Base-by-base conservation (phyloP, 441 rosid species). In the Adansonia gregorii region DNA sequence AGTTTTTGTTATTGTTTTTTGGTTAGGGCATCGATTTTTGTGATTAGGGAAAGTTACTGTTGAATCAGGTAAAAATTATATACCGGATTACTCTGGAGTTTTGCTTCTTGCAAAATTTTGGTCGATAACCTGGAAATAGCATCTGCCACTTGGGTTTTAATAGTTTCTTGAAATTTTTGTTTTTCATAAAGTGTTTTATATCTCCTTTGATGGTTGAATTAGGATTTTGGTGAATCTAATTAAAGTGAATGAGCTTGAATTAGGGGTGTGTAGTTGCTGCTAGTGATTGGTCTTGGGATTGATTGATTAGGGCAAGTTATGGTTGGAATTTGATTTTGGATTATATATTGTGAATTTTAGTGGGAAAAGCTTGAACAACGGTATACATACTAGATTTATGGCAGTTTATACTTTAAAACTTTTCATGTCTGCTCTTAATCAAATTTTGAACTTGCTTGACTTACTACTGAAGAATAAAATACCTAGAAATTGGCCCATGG, bases 241-340 rank as follows among this genome's bases (percentile, higher is more conserved):
- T 59, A 20, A 20, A 59, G 31, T 20, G 64, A 46, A 68, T 61
- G 51, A 51, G 35, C 24, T 72, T 55, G 24, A 80, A 67, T 72
- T 78, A 43, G 72, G 54, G 74, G 48, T 22, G 5, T 22, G 41
- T 22, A 22, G 17, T 22, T 31, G 12, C 0, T 22, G 55, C 73
- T 6, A 20, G 17, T 55, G 48, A 15, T 56, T 71, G 72, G 4
- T 31, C 2, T 27, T 27, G 35, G 35, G 35, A 56, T 8, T 31
- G 63, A 4, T 52, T 31, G 10, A 72, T 65, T 20, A 24, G 61
- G 7, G 43, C 68, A 51, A 56, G 2, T 48, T 76, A 73, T 56
- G 48, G 27, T 67, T 67, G 43, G n/a, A 45, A 1, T 10, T 67
- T 67, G 22, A 67, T 43, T 67, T 67, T 17, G 31, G 52, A 43